Conservation (phyloP, 2,329 filamentous ascomycete species). For the Colletotrichum graminicola region DNA sequence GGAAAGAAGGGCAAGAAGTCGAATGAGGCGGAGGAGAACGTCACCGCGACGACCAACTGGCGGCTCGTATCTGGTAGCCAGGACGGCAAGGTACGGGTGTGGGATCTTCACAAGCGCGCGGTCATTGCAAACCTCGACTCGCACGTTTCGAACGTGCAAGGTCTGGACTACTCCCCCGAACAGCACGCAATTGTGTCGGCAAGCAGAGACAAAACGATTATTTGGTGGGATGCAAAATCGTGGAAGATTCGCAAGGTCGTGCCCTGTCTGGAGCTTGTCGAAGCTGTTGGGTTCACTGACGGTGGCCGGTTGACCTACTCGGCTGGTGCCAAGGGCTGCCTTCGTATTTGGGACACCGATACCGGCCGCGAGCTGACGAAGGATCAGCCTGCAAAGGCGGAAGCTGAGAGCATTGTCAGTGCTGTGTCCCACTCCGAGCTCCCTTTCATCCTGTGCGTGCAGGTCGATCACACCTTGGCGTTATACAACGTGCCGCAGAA, state of each 20-base stretch:
- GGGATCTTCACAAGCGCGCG: constrained; percentile 88
- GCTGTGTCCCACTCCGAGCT: constrained; percentile 75
- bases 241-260: constrained; percentile 88
- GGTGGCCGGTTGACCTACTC: constrained; percentile 81
- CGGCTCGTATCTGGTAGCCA: constrained; percentile 91
- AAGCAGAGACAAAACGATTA: constrained; percentile 92
- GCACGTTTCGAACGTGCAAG: constrained; percentile 94
- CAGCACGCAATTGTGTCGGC: constrained; percentile 84
- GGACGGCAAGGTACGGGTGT: constrained; percentile 91
- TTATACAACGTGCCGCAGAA: constrained; percentile 70
- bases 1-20: constrained; percentile 57
- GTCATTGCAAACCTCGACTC: constrained; percentile 85
- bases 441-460: constrained; percentile 82
- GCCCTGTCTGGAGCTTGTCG: constrained; percentile 86
- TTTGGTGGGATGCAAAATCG: constrained; percentile 87
- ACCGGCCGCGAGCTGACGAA: constrained; percentile 83
- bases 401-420: constrained; percentile 77
- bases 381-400: constrained; percentile 73
- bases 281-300: constrained; percentile 83
- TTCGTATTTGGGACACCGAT: constrained; percentile 86
- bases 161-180: constrained; percentile 81
- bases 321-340: constrained; percentile 83
- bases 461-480: constrained; percentile 89
- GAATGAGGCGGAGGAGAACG: constrained; percentile 58
- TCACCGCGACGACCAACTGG: constrained; percentile 67